Evolutionary conservation across 345 rosid species (phyloP).

Genomic region (Murraya koenigii): DNA sequence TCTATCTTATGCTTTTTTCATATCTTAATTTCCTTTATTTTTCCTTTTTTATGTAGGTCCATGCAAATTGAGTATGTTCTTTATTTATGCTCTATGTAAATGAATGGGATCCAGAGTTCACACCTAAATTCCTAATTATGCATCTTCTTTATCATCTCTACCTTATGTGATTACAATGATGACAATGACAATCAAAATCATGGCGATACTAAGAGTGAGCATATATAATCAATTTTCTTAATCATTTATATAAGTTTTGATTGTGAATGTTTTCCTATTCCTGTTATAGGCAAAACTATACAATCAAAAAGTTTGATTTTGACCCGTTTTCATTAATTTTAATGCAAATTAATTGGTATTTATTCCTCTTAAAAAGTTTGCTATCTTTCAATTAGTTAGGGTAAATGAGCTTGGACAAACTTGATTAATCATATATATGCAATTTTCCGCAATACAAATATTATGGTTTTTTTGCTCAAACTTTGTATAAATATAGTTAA

Average conservation of each 20-base stretch:
- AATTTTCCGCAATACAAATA: neutral
- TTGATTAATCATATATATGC: neutral
- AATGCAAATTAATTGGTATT: neutral
- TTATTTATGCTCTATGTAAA: neutral
- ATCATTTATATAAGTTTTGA: neutral
- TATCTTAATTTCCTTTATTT: neutral
- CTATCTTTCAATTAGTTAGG: neutral
- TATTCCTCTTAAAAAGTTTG: neutral
- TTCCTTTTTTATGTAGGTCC: neutral
- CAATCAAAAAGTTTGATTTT: neutral
- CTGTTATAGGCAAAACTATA: neutral
- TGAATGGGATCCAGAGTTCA: constrained; percentile 17
- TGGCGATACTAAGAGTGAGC: neutral
- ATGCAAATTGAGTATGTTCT: too few relatives aligned
- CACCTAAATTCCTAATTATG: constrained; percentile 17
- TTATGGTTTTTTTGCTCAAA: too few relatives aligned
- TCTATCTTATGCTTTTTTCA: neutral
- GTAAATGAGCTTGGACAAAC: neutral
- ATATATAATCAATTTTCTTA: neutral
- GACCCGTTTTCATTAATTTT: neutral
- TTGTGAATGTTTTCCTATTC: neutral
- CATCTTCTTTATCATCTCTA: neutral
- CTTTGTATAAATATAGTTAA: too few relatives aligned
- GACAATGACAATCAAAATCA: constrained; percentile 4
- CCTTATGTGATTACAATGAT: constrained; percentile 6